phyloP scores from a whole-genome alignment of 257 asterid genomes.

The Gynochthodes officinalis region DNA sequence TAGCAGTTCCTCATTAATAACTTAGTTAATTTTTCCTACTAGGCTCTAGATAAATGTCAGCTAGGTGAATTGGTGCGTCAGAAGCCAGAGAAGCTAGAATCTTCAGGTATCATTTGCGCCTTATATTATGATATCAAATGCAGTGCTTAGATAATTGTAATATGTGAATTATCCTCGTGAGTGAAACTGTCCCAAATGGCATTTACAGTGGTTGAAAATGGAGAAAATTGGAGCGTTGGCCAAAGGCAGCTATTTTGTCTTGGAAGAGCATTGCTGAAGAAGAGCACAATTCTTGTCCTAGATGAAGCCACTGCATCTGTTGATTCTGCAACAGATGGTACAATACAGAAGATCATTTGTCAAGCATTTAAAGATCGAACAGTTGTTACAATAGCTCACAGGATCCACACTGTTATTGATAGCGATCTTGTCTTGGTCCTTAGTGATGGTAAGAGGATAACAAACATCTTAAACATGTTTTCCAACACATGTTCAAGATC shows the following conservation, averaged over 20 bases:
- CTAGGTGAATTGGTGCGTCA: slow-evolving; percentile 64
- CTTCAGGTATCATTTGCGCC: slow-evolving; percentile 46
- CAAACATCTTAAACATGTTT: background rate
- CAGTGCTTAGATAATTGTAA: too few relatives aligned
- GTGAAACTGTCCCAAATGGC: slow-evolving; percentile 14
- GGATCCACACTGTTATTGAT: slow-evolving; percentile 97
- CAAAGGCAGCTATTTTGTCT: slow-evolving; percentile 94
- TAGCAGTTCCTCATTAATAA: background rate
- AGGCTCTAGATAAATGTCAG: slow-evolving; percentile 95
- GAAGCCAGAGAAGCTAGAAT: slow-evolving; percentile 71
- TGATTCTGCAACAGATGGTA: slow-evolving; percentile 92
- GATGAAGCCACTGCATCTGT: slow-evolving; percentile 98
- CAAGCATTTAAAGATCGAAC: slow-evolving; percentile 71
- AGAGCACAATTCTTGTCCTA: slow-evolving; percentile 78
- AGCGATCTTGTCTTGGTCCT: slow-evolving; percentile 85
- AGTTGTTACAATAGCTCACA: slow-evolving; percentile 92
- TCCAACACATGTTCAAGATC: background rate
- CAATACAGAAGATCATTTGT: slow-evolving; percentile 66
- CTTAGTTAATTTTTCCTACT: slow-evolving; percentile 20
- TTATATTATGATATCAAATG: background rate
- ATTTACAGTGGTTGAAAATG: slow-evolving; percentile 80
- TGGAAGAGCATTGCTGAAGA: slow-evolving; percentile 88
- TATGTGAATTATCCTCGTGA: background rate
- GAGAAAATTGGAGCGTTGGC: slow-evolving; percentile 98
- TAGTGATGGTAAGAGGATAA: slow-evolving; percentile 70